A percentile compares a stretch with the other conserved stretches of the same genome.
These are phyloP conservation scores for Cryoendolithus antarcticus DNA, from an alignment of 2,329 filamentous ascomycete genomes.

Conservation along the genomic window DNA sequence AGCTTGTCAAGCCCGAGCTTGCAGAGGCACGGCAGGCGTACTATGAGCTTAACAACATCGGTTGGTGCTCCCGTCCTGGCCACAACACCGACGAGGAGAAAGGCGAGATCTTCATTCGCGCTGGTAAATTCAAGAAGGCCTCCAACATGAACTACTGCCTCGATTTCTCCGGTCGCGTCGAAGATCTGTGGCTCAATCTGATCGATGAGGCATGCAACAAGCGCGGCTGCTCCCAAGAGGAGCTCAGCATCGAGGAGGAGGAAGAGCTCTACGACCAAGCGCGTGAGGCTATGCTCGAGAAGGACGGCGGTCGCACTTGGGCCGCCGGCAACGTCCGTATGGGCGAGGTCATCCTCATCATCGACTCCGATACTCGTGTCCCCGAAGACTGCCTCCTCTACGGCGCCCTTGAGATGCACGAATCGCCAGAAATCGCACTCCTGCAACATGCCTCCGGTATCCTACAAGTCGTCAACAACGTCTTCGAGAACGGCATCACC, in stretches of 20 bases:
- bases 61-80: constrained; percentile 37
- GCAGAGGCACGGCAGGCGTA: constrained; percentile 33
- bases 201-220: constrained; percentile 2
- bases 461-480: constrained; percentile 61
- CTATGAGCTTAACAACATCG: constrained; percentile 39
- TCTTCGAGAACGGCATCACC: constrained; percentile 65
- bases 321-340: constrained; percentile 49
- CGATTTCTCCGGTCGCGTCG: constrained; percentile 5
- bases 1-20: constrained; percentile 45
- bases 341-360: constrained; percentile 53
- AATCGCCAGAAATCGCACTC: constrained; percentile 57
- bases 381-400: constrained; percentile 56
- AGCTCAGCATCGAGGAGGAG: constrained; percentile 4
- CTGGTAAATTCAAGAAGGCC: constrained; percentile 56
- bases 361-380: constrained; percentile 59
- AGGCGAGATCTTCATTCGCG: constrained; percentile 32
- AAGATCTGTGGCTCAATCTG: constrained; percentile 4
- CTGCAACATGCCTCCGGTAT: constrained; percentile 62
- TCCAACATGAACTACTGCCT: constrained; percentile 7
- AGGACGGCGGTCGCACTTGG: constrained; percentile 38
- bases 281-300: constrained; percentile 5
- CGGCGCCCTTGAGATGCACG: constrained; percentile 59
- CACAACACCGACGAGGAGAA: constrained; percentile 33
- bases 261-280: constrained; percentile 5
- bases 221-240: constrained; percentile 3